phyloP scores from a whole-genome alignment of 495 filamentous ascomycete species.

The Lindgomyces ingoldianus region DNA sequence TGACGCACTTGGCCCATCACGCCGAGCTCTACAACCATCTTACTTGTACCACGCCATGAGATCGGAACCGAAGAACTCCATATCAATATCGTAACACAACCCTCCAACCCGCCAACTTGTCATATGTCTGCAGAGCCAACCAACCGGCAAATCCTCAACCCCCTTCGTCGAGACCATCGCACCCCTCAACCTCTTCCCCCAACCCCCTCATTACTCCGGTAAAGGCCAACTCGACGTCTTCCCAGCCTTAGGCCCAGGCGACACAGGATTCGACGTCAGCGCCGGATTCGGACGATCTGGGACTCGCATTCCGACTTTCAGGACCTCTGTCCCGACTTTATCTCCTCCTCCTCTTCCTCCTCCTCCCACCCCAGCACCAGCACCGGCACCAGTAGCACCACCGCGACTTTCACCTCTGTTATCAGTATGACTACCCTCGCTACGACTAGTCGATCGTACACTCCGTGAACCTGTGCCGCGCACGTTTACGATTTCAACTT shows the following conservation, averaged over 20 bases:
- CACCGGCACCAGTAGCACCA: neutral
- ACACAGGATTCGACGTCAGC: slow-evolving; percentile 18
- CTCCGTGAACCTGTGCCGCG: too few relatives aligned
- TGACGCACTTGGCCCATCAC: too few relatives aligned
- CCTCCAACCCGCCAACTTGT: neutral
- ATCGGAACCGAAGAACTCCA: neutral
- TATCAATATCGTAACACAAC: neutral
- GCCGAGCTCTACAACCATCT: too few relatives aligned
- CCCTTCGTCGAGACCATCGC: neutral
- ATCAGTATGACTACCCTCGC: neutral
- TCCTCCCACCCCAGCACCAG: neutral
- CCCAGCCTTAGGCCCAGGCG: neutral
- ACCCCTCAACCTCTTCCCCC: neutral
- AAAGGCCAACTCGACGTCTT: neutral
- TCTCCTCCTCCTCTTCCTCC: neutral
- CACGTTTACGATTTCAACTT: slow-evolving; percentile 33
- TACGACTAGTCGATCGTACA: neutral
- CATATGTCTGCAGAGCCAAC: neutral
- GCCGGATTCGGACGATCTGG: slow-evolving; percentile 15
- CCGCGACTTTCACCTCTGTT: neutral
- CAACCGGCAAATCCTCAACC: neutral
- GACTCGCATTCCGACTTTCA: slow-evolving; percentile 23
- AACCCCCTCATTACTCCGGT: neutral
- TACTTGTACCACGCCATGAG: neutral
- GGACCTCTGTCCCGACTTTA: neutral